Conservation (phyloP, 169 alveolate species). For the Plasmodium gonderi region DNA sequence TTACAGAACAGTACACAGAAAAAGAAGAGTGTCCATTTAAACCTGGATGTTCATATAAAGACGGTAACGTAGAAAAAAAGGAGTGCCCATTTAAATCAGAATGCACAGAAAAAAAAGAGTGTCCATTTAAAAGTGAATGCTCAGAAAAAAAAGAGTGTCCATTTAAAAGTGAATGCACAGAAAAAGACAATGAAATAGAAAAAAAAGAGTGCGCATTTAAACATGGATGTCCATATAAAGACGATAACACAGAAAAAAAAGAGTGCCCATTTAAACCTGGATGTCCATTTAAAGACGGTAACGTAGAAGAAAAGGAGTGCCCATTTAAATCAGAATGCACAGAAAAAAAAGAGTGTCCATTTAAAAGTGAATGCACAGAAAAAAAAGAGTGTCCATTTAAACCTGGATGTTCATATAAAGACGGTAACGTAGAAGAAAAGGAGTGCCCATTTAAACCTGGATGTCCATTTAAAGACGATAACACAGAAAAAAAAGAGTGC, state of each 20-base stretch:
- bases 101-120: background rate
- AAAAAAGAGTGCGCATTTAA: background rate
- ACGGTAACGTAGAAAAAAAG: background rate
- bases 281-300: too few species aligned
- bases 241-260: background rate
- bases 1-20: background rate
- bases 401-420: too few species aligned
- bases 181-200: background rate
- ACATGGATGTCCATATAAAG: background rate
- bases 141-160: background rate
- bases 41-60: background rate
- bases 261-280: background rate
- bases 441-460: background rate
- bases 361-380: too few species aligned
- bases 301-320: too few species aligned
- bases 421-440: background rate
- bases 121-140: background rate
- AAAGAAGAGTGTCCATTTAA: background rate
- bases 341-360: background rate
- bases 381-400: background rate
- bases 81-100: background rate
- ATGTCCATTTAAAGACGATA: background rate
- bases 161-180: background rate
- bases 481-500: background rate
- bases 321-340: background rate